Percentiles rank a stretch among this genome's conserved stretches.
Evolutionary conservation across 805 yeast genomes (phyloP).

Genomic region (Helenozyma rhizophorensis): DNA sequence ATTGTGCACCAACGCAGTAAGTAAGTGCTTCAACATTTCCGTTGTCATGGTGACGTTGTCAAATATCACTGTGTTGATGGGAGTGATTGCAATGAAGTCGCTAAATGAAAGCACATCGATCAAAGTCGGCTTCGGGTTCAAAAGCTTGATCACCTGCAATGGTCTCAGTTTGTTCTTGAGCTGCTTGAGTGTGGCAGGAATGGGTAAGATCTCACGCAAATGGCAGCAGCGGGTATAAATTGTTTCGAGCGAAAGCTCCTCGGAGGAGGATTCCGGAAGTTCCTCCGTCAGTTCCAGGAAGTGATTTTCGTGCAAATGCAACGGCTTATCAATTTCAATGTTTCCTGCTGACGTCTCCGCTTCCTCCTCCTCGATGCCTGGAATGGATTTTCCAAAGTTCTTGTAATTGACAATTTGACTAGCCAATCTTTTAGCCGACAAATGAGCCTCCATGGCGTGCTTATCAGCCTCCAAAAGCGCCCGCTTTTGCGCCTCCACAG

Average conservation of each 20-base stretch:
- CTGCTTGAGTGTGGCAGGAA: slow-evolving; percentile 51
- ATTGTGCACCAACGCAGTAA: slow-evolving; percentile 43
- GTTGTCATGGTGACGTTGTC: slow-evolving; percentile 54
- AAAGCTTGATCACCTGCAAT: slow-evolving; percentile 49
- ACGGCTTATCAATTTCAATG: slow-evolving; percentile 66
- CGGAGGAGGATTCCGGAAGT: background rate
- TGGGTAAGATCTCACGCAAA: slow-evolving; percentile 45
- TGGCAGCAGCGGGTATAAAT: slow-evolving; percentile 50
- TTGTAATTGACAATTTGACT: slow-evolving; percentile 54
- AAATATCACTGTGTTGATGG: slow-evolving; percentile 50
- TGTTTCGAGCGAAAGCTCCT: slow-evolving; percentile 40
- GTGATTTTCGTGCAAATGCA: slow-evolving; percentile 54
- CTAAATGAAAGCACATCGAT: slow-evolving; percentile 55
- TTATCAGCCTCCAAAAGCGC: slow-evolving; percentile 59
- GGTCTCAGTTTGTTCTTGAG: slow-evolving; percentile 48
- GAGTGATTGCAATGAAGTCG: slow-evolving; percentile 54
- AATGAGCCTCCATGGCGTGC: slow-evolving; percentile 75
- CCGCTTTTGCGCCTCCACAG: slow-evolving; percentile 53
- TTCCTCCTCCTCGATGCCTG: slow-evolving; percentile 16
- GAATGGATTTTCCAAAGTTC: slow-evolving; percentile 3
- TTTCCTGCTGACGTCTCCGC: slow-evolving; percentile 15
- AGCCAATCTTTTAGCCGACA: slow-evolving; percentile 66
- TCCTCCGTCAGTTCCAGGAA: slow-evolving; percentile 25
- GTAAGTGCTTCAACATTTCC: slow-evolving; percentile 48
- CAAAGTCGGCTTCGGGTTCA: slow-evolving; percentile 56